phyloP scores from a whole-genome alignment of 228 moss, liverwort and hornwort species.

The Sphagnum fallax region DNA sequence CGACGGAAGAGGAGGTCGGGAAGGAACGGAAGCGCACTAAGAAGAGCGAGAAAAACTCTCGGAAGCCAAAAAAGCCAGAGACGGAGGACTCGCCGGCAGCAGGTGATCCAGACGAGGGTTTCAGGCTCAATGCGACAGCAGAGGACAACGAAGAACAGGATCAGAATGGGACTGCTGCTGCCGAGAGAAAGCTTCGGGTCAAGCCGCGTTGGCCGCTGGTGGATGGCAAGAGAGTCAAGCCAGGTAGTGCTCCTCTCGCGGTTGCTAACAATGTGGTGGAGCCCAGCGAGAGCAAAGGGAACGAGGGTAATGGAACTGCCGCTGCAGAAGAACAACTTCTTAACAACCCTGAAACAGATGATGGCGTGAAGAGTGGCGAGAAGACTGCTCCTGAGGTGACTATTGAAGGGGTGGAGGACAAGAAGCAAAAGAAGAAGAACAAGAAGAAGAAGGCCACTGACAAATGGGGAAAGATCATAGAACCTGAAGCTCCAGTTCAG shows the following conservation, averaged over 20 bases:
- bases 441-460: slow-evolving; percentile 38
- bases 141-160: slow-evolving; percentile 1
- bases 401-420: slow-evolving; percentile 39
- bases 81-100: background rate
- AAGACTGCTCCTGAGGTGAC: slow-evolving; percentile 14
- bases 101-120: background rate
- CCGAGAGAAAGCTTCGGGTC: slow-evolving; percentile 15
- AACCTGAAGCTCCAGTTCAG: slow-evolving; percentile 7
- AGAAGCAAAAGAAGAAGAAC: slow-evolving; percentile 49
- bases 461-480: slow-evolving; percentile 59
- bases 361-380: background rate
- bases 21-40: slow-evolving; percentile 8
- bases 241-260: background rate
- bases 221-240: slow-evolving; percentile 29
- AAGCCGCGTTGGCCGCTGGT: slow-evolving; percentile 38
- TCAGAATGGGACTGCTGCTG: slow-evolving; percentile 10
- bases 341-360: background rate
- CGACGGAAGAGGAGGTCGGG: background rate
- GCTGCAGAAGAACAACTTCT: background rate
- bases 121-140: background rate
- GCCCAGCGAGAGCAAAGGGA: background rate
- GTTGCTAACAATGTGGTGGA: too few species aligned
- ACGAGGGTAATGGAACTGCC: slow-evolving; percentile 1
- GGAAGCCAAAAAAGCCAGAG: background rate
- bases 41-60: slow-evolving; percentile 3